phyloP scores from a whole-genome alignment of 2,329 filamentous ascomycete species.

The Graphilbum fragrans region DNA sequence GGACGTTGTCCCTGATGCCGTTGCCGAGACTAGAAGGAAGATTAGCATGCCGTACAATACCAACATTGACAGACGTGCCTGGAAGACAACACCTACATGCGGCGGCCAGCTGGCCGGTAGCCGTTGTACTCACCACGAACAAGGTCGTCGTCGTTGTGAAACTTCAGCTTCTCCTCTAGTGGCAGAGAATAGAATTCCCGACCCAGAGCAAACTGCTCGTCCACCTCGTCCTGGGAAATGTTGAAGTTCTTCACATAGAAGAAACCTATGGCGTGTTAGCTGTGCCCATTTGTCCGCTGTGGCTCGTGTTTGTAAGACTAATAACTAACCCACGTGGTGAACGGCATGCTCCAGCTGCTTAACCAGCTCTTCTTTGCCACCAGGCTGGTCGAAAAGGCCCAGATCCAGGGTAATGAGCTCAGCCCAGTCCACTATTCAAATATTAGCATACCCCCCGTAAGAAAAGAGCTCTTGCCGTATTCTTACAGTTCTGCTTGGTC shows the following conservation, averaged over 20 bases:
- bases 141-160: constrained; percentile 21
- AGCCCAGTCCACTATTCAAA: constrained; percentile 6
- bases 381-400: constrained; percentile 17
- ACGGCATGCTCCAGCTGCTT: constrained; percentile 30
- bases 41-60: too few species aligned
- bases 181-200: constrained; percentile 35
- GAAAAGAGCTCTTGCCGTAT: neutral
- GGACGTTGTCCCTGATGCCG: constrained; percentile 38
- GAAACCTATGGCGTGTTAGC: constrained; percentile 21
- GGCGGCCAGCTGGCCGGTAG: constrained; percentile 29
- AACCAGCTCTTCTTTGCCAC: constrained; percentile 19
- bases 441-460: too few species aligned
- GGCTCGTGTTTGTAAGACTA: neutral
- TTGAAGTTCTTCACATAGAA: constrained; percentile 49
- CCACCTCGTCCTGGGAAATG: constrained; percentile 40
- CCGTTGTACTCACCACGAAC: constrained; percentile 38
- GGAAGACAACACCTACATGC: constrained; percentile 15
- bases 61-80: neutral
- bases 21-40: constrained; percentile 3
- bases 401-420: constrained; percentile 17
- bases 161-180: constrained; percentile 41
- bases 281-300: neutral
- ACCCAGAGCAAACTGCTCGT: constrained; percentile 42
- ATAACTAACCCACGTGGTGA: constrained; percentile 13
- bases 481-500: constrained; percentile 6